Evolutionary conservation across 2,329 filamentous ascomycete genomes (phyloP), one percentile per base, ranked within the genome.

Genomic region (Aspergillus udagawae): DNA sequence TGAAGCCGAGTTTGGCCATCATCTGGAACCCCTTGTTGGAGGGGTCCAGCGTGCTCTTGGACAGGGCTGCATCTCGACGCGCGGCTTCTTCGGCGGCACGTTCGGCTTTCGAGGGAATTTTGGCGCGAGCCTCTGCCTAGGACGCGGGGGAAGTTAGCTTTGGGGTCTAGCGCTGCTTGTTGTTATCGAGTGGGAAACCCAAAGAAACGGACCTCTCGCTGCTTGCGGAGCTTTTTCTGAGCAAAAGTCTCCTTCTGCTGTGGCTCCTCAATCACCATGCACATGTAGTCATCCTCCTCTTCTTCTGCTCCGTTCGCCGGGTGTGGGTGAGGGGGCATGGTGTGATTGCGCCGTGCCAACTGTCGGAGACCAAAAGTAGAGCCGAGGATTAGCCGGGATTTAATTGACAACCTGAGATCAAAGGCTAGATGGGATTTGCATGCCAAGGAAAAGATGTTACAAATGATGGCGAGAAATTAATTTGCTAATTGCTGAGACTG

Each of bases 1-100:
- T 88, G 77, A 95, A 99, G 0, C 94, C 94, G 82, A 99, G 90
- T 74, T 91, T 93, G 23, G 91, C 88, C 92, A 99, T 96, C 91
- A 99, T 97, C 63, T 90, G 86, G 60, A 95, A 85, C 1, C 93
- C 94, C 71, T 97, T 97, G 77, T 87, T 95, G 65, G 82, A 83
- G 51, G 84, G 81, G 21, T 86, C 83, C 6, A 96, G 79, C 51
- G 94, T 80, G 4, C 88, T 90, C n/a, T 78, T 89, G 4, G 86
- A 82, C 27, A 97, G 83, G 0, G 90, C 91, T 41, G 82, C 84
- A 71, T 97, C 90, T 53, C 91, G 87, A 17, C 85, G 85, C 45
- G 81, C 82, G 8, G 83, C 84, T 65, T 89, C 91, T 63, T 91
- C 86, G 51, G 85, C 86, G n/a, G 86, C 89, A 44, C 88, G 83